phyloP scores from a whole-genome alignment of 345 rosid genomes.

The Bretschneidera sinensis region DNA sequence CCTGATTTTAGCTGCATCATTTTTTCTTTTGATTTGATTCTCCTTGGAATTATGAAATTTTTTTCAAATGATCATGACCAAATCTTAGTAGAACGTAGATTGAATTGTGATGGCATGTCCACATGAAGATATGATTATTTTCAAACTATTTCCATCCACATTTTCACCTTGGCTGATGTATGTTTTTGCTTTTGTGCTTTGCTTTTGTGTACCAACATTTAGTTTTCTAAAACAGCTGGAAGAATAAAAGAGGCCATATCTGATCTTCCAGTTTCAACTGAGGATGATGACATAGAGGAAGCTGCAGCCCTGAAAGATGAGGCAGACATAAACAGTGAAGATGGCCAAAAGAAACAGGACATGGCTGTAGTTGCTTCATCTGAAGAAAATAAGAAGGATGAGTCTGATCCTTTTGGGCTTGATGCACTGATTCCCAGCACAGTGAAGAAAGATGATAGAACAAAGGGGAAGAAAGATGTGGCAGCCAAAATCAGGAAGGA shows the following conservation, averaged over 20 bases:
- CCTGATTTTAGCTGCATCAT: too few species aligned
- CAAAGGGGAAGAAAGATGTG: slow-evolving; percentile 51
- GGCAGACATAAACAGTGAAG: slow-evolving; percentile 29
- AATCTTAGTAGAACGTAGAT: neutral
- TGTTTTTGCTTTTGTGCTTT: slow-evolving; percentile 1
- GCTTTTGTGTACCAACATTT: neutral
- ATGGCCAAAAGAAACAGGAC: slow-evolving; percentile 21
- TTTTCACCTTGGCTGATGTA: neutral
- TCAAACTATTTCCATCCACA: neutral
- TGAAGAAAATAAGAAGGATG: slow-evolving; percentile 39
- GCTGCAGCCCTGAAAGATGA: slow-evolving; percentile 60
- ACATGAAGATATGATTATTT: too few species aligned
- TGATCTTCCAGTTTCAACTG: slow-evolving; percentile 65
- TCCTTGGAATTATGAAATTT: too few species aligned
- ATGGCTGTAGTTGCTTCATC: slow-evolving; percentile 22
- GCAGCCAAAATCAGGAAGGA: slow-evolving; percentile 35
- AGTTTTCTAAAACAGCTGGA: slow-evolving; percentile 83
- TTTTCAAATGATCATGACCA: too few species aligned
- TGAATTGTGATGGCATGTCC: neutral
- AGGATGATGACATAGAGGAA: slow-evolving; percentile 74
- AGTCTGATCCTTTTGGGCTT: slow-evolving; percentile 92
- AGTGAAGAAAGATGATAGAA: slow-evolving; percentile 52
- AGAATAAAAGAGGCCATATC: slow-evolving; percentile 59
- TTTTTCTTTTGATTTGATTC: too few species aligned
- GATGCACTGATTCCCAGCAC: slow-evolving; percentile 58